Base-by-base conservation (phyloP, 2,329 filamentous ascomycete species). In the Nemania abortiva region DNA sequence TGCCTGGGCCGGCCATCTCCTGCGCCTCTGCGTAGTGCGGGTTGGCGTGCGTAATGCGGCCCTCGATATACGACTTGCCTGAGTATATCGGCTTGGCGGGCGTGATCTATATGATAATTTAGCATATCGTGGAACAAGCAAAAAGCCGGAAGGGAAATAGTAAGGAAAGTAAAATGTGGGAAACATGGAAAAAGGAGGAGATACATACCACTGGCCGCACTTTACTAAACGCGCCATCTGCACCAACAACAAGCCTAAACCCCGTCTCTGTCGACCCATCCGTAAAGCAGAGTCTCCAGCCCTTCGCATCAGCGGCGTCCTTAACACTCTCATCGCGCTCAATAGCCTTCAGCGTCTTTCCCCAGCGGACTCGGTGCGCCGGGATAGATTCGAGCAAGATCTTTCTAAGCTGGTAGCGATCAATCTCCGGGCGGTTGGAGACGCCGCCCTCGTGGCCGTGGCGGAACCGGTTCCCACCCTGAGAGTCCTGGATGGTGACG, bases 141-240 rank as follows among this genome's bases (percentile, higher is more conserved):
- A n/a, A n/a, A n/a, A n/a, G n/a, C n/a, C n/a, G n/a, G n/a, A n/a
- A n/a, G 6, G 50, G 1, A 6, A 53, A 22, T 22, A 9, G 0
- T 1, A 45, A 3, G 7, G 34, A 6, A n/a, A 39, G 2, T 10
- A 22, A 15, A 18, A 24, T 6, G 9, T 10, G 24, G 24, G 24
- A 27, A 5, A 27, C 24, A 20, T 2, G 45, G 22, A 22, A 29
- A 5, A 24, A 18, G 7, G 20, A n/a, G 10, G 13, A 10, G 29
- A 11, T 42, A 50, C 69, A 20, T 71, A 72, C 70, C 69, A 72
- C 34, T 2, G 65, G 56, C 27, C 81, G 76, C 22, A 81, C 76
- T 70, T 77, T 79, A 45, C 74, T 77, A 77, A 78, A 82, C 1
- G 80, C 80, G 3, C 81, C 81, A 70, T 80, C 79, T 1, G 79